These are phyloP conservation scores for Chlorella vulgaris DNA, from an alignment of 139 green algal species.

Conservation along the genomic window DNA sequence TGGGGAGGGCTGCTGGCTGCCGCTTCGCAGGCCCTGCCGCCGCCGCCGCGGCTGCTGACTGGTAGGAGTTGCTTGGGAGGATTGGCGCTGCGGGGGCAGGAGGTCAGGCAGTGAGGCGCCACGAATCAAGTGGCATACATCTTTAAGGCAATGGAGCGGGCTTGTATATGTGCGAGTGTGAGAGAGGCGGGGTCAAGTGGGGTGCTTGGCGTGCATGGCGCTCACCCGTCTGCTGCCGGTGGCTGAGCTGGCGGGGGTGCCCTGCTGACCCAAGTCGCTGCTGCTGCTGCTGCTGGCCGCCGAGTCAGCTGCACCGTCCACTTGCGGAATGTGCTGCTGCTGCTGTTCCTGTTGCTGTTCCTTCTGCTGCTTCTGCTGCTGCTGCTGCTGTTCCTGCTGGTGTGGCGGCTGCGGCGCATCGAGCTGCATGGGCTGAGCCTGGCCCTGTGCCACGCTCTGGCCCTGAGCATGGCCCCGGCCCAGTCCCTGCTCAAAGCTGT, in stretches of 20 bases:
- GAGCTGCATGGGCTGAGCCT: background rate
- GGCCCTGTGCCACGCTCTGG: background rate
- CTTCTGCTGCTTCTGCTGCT: slow-evolving; percentile 5
- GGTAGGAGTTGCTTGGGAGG: background rate
- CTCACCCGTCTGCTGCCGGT: background rate
- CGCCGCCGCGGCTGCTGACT: background rate
- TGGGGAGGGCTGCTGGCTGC: slow-evolving; percentile 15
- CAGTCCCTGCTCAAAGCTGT: slow-evolving; percentile 1
- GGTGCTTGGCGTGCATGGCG: too few species aligned
- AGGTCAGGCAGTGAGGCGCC: background rate
- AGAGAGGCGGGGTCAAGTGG: too few species aligned
- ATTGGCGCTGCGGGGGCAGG: background rate
- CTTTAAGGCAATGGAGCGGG: too few species aligned
- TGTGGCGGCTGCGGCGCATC: background rate
- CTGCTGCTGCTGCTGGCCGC: background rate
- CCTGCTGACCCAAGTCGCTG: too few species aligned
- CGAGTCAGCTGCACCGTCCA: slow-evolving; percentile 43
- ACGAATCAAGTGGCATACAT: too few species aligned
- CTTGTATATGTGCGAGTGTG: too few species aligned
- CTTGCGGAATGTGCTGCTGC: slow-evolving; percentile 28
- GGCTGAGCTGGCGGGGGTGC: too few species aligned
- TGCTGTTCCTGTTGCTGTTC: slow-evolving; percentile 18
- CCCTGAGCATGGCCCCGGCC: slow-evolving; percentile 10
- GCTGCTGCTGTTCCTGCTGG: slow-evolving; percentile 32
- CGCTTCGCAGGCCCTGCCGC: background rate